Base-by-base conservation (phyloP, 768 basidiomycete species). In the Cantharellus anzutake region DNA sequence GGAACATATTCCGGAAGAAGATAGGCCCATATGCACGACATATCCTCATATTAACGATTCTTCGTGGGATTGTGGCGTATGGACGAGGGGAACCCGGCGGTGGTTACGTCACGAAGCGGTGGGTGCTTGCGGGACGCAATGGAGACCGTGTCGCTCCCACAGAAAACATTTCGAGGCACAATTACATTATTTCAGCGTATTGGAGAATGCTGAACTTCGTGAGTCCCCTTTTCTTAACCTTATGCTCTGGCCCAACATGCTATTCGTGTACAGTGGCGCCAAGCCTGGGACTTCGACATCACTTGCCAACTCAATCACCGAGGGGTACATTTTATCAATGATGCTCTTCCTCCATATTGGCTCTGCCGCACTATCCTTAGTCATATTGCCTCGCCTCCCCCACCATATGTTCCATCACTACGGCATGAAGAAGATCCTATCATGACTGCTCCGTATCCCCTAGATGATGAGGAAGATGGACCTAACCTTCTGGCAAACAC, bases 321-420 rank as follows among this genome's bases (percentile, higher is more conserved):
- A 42, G 3, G 14, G 29, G 39, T 60, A 57, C 39, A 48, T 38
- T 34, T 61, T 57, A 51, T 63, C 44, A 42, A 64, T 58, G 69
- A 70, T 60, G 70, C 69, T n/a, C 64, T 71, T 3, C 72, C 72
- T 4, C 71, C 67, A 63, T 73, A 69, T 61, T 73, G 72, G 72
- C 67, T 72, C 35, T 67, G 68, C 20, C 67, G 68, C 42, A 68
- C 69, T 4, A 60, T 73, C 29, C 60, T 69, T n/a, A 68, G 67
- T 61, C 62, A 67, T 14, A 63, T 73, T 42, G 42, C 20, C 60
- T 39, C 42, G 41, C 56, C 41, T 35, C 29, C 14, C 58, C 64
- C 20, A 37, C 53, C 20, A 35, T 35, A 3, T 55, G 52, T 40
- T 63, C 55, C 3, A 59, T 56, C 39, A 52, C 50, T 35, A 50